Percentiles rank a stretch among this genome's conserved stretches.
These are phyloP conservation scores for Pythium insidiosum DNA, from an alignment of 352 stramenopile species.

Conservation along the genomic window DNA sequence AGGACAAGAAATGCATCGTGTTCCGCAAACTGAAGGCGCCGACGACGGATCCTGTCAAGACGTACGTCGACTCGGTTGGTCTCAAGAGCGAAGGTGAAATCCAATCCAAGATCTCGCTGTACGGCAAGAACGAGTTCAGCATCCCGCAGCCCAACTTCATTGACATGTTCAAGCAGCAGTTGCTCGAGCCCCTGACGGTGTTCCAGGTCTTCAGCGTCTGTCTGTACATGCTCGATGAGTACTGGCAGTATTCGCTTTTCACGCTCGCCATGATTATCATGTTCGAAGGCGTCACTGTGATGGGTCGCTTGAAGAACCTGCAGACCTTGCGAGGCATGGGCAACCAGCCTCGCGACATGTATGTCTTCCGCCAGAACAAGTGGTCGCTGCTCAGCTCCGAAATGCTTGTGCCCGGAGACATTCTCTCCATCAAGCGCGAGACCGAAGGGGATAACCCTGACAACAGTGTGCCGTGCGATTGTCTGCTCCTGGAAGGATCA, in stretches of 20 bases:
- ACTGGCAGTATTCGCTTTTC: slow-evolving; percentile 99
- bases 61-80: slow-evolving; percentile 47
- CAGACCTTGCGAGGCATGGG: slow-evolving; percentile 94
- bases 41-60: slow-evolving; percentile 47
- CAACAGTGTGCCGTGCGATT: slow-evolving; percentile 92
- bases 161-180: slow-evolving; percentile 95
- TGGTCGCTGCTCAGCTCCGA: slow-evolving; percentile 84
- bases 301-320: slow-evolving; percentile 93
- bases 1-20: slow-evolving; percentile 52
- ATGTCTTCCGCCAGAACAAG: slow-evolving; percentile 85
- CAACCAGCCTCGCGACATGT: slow-evolving; percentile 79
- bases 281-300: slow-evolving; percentile 96
- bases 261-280: slow-evolving; percentile 97
- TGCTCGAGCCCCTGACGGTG: slow-evolving; percentile 97
- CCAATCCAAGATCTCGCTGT: slow-evolving; percentile 44
- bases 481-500: slow-evolving; percentile 91
- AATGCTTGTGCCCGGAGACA: slow-evolving; percentile 88
- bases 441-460: slow-evolving; percentile 65
- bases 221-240: slow-evolving; percentile 99
- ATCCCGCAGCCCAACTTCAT: slow-evolving; percentile 94
- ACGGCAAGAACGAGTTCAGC: slow-evolving; percentile 91
- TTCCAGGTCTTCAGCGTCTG: slow-evolving; percentile 99
- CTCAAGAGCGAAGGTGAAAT: slow-evolving; percentile 35
- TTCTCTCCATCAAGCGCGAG: slow-evolving; percentile 90
- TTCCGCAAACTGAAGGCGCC: slow-evolving; percentile 77